A percentile compares a stretch with the other conserved stretches of the same genome.
Evolutionary conservation across 2,329 filamentous ascomycete species (phyloP).

Genomic region (Metarhizium rileyi): DNA sequence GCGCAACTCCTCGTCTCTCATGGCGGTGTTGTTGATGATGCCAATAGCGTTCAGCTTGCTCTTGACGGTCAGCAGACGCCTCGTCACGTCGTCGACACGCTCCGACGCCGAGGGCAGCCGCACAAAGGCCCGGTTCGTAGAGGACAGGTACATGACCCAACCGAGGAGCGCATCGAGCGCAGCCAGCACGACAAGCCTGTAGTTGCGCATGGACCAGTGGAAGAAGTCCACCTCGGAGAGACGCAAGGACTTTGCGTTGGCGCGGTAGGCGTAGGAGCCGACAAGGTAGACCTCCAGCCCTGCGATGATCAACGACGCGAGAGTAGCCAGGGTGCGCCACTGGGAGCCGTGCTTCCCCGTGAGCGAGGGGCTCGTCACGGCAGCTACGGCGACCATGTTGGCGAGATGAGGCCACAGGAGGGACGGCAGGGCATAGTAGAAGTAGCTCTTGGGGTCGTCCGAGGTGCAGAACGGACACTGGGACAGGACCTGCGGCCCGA

Average conservation of each 20-base stretch:
- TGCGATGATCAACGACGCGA: constrained; percentile 49
- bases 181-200: constrained; percentile 55
- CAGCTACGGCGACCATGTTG: constrained; percentile 62
- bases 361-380: constrained; percentile 61
- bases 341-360: constrained; percentile 51
- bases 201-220: constrained; percentile 57
- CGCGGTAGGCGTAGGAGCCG: constrained; percentile 52
- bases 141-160: constrained; percentile 60
- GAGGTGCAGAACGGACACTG: constrained; percentile 73
- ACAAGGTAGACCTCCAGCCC: constrained; percentile 57
- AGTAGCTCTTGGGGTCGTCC: constrained; percentile 60
- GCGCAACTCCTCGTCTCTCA: constrained; percentile 63
- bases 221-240: constrained; percentile 58
- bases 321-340: constrained; percentile 64
- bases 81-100: constrained; percentile 51
- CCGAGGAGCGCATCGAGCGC: constrained; percentile 55
- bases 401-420: constrained; percentile 68
- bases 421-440: constrained; percentile 70
- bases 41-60: constrained; percentile 63
- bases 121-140: constrained; percentile 71
- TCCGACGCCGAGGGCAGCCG: constrained; percentile 51
- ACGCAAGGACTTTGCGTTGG: constrained; percentile 52
- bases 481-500: constrained; percentile 63
- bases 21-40: constrained; percentile 70
- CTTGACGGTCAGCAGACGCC: constrained; percentile 47